Evolutionary conservation across 2,329 filamentous ascomycete species (phyloP), one percentile per base, ranked within the genome.

Genomic region (Nigrograna mackinnonii): DNA sequence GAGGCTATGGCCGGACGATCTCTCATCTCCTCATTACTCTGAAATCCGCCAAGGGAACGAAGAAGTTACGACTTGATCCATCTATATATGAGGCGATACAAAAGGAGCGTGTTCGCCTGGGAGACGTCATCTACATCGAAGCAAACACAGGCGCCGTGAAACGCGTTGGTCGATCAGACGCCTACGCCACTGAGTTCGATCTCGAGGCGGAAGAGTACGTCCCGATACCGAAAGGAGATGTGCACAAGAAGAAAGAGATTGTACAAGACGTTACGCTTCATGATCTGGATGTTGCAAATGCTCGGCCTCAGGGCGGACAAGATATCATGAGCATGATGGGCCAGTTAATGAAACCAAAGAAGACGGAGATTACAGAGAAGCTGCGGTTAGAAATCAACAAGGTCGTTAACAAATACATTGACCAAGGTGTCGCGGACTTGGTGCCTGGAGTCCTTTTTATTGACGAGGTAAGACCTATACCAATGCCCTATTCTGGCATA

Each of bases 311-410:
- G 75, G 94, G 94, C 39, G 94, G 94, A 33, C 94, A 99, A 77
- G 94, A 99, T 70, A 95, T 99, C 55, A 97, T 99, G 91, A 96
- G 91, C 76, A 97, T 99, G 94, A 97, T 99, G 92, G 94, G 94
- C 60, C 94, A 99, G 73, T 76, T 99, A 64, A 96, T 97, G 91
- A 97, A 97, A 80, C 94, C 94, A 49, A 95, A 95, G 78, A 96
- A 96, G 85, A 99, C 94, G 5, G 94, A 99, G 70, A 97, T 99
- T 64, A 99, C 94, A 21, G 94, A 99, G 73, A 99, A 99, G 77
- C 77, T 99, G 63, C 84, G 94, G 47, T 78, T 83, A 42, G 94
- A 99, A 75, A 97, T 99, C 76, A 96, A 99, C 82, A 97, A 97
- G 76, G 92, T 99, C 21, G 94, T 99, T 55, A 96, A 91, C 79